These are phyloP conservation scores for Ogataea angusta DNA, from an alignment of 805 yeast genomes.

Conservation along the genomic window DNA sequence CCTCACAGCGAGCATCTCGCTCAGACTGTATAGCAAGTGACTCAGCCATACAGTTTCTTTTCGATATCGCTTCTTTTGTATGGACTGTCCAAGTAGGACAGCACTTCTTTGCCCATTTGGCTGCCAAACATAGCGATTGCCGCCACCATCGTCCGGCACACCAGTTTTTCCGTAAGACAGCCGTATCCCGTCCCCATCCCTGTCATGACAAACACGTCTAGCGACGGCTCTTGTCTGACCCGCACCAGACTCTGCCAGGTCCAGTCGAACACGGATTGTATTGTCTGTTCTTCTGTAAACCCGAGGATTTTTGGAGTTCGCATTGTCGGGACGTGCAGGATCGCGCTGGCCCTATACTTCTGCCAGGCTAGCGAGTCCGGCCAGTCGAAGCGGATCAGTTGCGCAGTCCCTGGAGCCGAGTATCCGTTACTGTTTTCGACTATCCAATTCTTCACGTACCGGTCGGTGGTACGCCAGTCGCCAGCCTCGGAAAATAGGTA, in stretches of 20 bases:
- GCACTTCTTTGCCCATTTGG: not conserved
- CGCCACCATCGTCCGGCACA: conserved; percentile 35
- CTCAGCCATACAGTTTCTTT: not conserved
- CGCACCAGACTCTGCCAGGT: conserved; percentile 35
- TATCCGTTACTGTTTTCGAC: conserved; percentile 30
- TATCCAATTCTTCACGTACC: conserved; percentile 16
- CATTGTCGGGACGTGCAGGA: conserved; percentile 41
- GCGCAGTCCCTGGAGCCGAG: conserved; percentile 30
- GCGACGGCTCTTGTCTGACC: conserved; percentile 20
- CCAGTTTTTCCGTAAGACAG: conserved; percentile 29
- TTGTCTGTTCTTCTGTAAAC: conserved; percentile 4
- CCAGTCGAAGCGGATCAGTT: conserved; percentile 30
- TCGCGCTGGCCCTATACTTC: conserved; percentile 26
- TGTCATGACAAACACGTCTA: conserved; percentile 31
- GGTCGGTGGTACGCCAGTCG: conserved; percentile 25
- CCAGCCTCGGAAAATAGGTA: conserved; percentile 21
- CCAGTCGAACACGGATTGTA: conserved; percentile 34
- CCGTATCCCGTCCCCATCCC: conserved; percentile 43
- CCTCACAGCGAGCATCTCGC: conserved; percentile 21
- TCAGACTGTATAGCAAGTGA: conserved; percentile 20
- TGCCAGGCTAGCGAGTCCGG: conserved; percentile 30
- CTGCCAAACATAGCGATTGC: conserved; percentile 31
- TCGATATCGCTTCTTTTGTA: not conserved
- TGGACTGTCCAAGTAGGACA: conserved; percentile 17
- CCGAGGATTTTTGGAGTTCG: conserved; percentile 31